Evolutionary conservation across 1,139 yeast genomes (phyloP), one percentile per base, ranked within the genome.

Genomic region (Taphrina pruni): DNA sequence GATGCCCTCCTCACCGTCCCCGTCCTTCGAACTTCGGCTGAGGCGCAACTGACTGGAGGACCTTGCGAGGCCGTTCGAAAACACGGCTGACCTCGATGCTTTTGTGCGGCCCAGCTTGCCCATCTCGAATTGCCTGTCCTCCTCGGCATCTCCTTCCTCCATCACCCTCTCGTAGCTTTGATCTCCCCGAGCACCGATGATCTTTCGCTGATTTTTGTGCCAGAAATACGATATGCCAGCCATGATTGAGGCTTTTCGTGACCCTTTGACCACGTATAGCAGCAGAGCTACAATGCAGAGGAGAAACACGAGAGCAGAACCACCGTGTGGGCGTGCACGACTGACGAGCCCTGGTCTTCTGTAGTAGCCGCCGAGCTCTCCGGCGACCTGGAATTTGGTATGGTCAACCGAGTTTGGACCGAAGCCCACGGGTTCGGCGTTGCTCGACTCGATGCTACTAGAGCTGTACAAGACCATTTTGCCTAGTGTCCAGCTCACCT

Each of bases 401-500:
- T 56, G 61, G 43, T 58, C 62, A 6, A 12, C 36, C 1, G 60
- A 48, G 20, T 82, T 83, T 46, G 84, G 83, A 36, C 86, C 81
- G n/a, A 85, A 72, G 75, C 83, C 75, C 80, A 87, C 0, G 88
- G 89, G 9, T 78, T 76, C 32, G 69, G 46, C 61, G 17, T 36
- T 36, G 14, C 41, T 20, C 9, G 64, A 32, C 14, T 74, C 72
- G 75, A 79, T 72, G 78, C 78, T 78, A 50, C 78, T 75, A 11
- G 83, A 78, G 0, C 83, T 81, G 75, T 90, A 90, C 38, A 90
- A 77, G 4, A 90, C 77, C 2, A 95, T 96, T 66, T 93, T 81
- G 1, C 96, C 97, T 60, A 90, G 79, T 0, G 96, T 89, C 97
- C 97, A 90, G 0, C 94, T 85, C 71, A 89, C 88, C 51, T 87